Conservation (phyloP, 495 filamentous ascomycete genomes). For the Hypoxylon fragiforme region DNA sequence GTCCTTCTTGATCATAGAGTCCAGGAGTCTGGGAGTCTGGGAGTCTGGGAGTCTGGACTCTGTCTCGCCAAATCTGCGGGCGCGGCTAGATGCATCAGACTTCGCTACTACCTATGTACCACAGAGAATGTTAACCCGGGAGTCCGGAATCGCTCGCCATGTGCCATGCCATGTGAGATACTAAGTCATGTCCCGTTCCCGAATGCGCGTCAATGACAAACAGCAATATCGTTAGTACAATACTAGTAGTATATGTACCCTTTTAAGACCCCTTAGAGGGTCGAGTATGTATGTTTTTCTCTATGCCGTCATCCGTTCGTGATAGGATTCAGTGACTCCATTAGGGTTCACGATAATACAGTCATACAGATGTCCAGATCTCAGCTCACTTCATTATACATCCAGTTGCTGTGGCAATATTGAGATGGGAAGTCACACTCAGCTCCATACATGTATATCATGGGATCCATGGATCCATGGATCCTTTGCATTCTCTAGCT, state of each 20-base stretch:
- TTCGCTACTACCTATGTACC: slow-evolving; percentile 3
- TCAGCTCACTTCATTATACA: not conserved
- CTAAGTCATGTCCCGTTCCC: too few relatives aligned
- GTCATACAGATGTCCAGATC: slow-evolving; percentile 5
- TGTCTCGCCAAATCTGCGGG: slow-evolving; percentile 28
- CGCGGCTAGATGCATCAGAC: slow-evolving; percentile 28
- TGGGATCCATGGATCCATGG: too few relatives aligned
- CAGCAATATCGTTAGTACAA: too few relatives aligned
- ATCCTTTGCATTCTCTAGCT: not conserved
- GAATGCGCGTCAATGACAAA: not conserved
- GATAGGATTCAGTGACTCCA: slow-evolving; percentile 9
- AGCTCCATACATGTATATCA: not conserved
- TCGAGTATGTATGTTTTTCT: too few relatives aligned
- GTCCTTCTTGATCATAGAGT: slow-evolving; percentile 24
- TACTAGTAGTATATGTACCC: too few relatives aligned
- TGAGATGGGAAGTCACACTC: not conserved
- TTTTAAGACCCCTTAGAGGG: too few relatives aligned
- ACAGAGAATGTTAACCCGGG: slow-evolving; percentile 12
- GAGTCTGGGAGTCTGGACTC: too few relatives aligned
- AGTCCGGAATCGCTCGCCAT: slow-evolving; percentile 16
- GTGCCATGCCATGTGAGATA: too few relatives aligned
- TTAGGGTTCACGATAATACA: slow-evolving; percentile 5
- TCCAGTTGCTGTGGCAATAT: slow-evolving; percentile 6
- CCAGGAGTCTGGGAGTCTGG: too few relatives aligned
- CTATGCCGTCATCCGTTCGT: not conserved